Base-by-base conservation (phyloP, 2,329 filamentous ascomycete species). In the Fusarium domesticum region DNA sequence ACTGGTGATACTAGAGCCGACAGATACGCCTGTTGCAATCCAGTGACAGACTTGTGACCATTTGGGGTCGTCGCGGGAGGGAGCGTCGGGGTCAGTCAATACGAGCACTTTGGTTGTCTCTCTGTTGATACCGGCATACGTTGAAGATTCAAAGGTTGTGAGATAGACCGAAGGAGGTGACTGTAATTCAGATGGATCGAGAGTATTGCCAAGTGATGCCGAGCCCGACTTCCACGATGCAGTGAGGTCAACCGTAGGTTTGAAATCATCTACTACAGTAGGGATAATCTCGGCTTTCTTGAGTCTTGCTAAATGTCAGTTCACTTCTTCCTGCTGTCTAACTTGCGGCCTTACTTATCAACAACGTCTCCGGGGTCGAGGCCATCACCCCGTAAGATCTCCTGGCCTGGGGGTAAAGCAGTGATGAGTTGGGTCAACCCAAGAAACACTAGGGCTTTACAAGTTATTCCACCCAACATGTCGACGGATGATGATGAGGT, bases 271-370 rank as follows among this genome's bases (percentile, higher is more conserved):
- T 15, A 58, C 48, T 0, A 58, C 48, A 0, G 43, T 56, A 0
- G 54, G 54, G 2, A 57, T 57, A 5, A 57, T 53, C 18, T 48
- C 14, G 1, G 54, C 45, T 3, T 50, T 37, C 1, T 39, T 4
- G 0, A 57, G 42, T 16, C 54, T 57, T 20, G 4, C 7, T 8
- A 23, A 51, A 65, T 80, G 23, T 28, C 7, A 28, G 7, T 28
- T 10, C 7, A 12, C 3, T 28, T 28, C 23, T 28, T 28, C 10
- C 14, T 12, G 8, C 10, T 28, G 23, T 5, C 23, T 8, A 12
- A 11, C 4, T 28, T 4, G 23, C 10, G 14, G 4, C 10, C 23
- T 28, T 12, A 28, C 23, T 28, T 28, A 28, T 28, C 8, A 10
- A 28, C 8, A 28, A 28, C 23, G 14, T 28, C 23, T 3, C 23